These are phyloP conservation scores for Ilyonectria robusta DNA, from an alignment of 2,329 filamentous ascomycete species.

Conservation along the genomic window DNA sequence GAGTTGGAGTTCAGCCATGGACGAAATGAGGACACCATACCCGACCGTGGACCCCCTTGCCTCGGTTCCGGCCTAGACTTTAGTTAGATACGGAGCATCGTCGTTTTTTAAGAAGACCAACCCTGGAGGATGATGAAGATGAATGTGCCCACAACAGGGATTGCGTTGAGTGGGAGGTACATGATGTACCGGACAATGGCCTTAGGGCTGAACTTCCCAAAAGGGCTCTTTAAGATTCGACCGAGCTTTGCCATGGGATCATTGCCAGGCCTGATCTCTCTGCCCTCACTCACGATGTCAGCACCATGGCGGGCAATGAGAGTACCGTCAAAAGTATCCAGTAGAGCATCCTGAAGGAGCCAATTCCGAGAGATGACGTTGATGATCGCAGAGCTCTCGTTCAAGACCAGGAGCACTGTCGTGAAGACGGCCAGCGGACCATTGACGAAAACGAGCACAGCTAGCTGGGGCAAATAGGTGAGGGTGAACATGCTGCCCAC, in stretches of 20 bases:
- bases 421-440: slow-evolving; percentile 85
- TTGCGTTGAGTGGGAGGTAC: slow-evolving; percentile 93
- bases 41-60: slow-evolving; percentile 65
- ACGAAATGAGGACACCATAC: slow-evolving; percentile 57
- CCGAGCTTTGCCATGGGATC: slow-evolving; percentile 72
- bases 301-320: slow-evolving; percentile 66
- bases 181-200: slow-evolving; percentile 84
- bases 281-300: slow-evolving; percentile 79
- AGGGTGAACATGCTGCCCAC: slow-evolving; percentile 88
- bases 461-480: slow-evolving; percentile 88
- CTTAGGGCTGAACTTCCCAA: slow-evolving; percentile 69
- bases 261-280: slow-evolving; percentile 76
- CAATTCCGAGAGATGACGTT: slow-evolving; percentile 76
- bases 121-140: slow-evolving; percentile 86
- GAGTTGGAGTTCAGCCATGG: not conserved
- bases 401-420: slow-evolving; percentile 77
- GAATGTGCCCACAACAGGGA: slow-evolving; percentile 88
- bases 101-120: slow-evolving; percentile 39
- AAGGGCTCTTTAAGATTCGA: slow-evolving; percentile 70
- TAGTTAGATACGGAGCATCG: slow-evolving; percentile 2
- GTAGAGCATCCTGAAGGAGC: slow-evolving; percentile 83
- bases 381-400: slow-evolving; percentile 72
- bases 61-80: slow-evolving; percentile 61
- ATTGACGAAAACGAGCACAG: slow-evolving; percentile 86
- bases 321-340: slow-evolving; percentile 90